These are phyloP conservation scores for Phytophthora chlamydospora DNA, from an alignment of 352 stramenopile species.

Conservation along the genomic window DNA sequence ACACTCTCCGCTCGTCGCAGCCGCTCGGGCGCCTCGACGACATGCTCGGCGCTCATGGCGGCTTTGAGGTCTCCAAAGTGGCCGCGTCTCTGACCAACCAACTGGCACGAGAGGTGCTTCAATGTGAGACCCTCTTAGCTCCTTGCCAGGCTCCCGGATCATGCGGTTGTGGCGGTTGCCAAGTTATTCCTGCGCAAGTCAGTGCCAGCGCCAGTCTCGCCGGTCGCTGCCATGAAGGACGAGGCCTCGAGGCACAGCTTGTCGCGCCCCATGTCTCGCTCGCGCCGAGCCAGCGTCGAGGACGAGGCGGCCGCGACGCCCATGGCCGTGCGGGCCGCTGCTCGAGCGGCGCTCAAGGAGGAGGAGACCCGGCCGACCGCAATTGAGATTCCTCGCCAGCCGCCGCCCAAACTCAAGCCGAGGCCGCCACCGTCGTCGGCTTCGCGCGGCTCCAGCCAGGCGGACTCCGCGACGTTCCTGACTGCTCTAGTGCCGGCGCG, in stretches of 20 bases:
- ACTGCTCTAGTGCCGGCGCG: conserved; percentile 42
- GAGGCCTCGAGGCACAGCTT: conserved; percentile 13
- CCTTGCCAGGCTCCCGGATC: no score
- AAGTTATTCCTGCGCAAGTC: conserved; percentile 21
- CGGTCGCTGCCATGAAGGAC: conserved; percentile 30
- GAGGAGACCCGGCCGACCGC: conserved; percentile 30
- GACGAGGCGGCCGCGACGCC: conserved; percentile 17
- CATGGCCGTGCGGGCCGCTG: conserved; percentile 20
- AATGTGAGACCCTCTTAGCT: no score
- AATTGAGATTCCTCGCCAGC: conserved; percentile 11
- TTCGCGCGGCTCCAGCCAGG: conserved; percentile 7
- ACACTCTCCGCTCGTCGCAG: conserved; percentile 78
- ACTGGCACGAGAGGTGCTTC: no score
- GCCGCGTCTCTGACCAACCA: no score
- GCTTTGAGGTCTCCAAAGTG: no score
- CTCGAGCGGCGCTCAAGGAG: conserved; percentile 38
- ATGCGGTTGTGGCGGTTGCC: neutral
- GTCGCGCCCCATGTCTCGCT: conserved; percentile 17
- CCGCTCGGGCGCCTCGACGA: conserved; percentile 48
- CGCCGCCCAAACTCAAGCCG: conserved; percentile 18
- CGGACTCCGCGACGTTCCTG: conserved; percentile 48
- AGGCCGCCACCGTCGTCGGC: conserved; percentile 12
- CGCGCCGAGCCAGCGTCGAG: conserved; percentile 18
- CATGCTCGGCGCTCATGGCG: neutral
- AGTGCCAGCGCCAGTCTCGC: neutral